Evolutionary conservation across 208 protist genomes (phyloP).

Genomic region (Phytomonas sp.): DNA sequence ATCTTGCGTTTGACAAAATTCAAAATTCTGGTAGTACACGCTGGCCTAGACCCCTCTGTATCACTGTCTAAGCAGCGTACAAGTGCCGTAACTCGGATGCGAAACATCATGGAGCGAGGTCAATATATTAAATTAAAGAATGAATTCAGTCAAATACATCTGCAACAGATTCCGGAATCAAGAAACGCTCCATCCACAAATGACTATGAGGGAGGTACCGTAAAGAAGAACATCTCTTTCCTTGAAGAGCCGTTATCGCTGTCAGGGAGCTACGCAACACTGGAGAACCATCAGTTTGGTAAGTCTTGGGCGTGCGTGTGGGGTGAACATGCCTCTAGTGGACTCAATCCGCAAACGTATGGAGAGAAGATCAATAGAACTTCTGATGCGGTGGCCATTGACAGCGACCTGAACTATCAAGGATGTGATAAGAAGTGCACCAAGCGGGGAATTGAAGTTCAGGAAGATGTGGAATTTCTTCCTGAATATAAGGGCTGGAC

Average conservation of each 20-base stretch:
- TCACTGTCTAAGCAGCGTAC: slow-evolving; percentile 33
- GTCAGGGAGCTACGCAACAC: slow-evolving; percentile 20
- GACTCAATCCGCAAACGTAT: neutral
- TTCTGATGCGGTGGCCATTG: neutral
- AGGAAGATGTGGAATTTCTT: slow-evolving; percentile 13
- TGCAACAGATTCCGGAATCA: neutral
- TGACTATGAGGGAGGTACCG: slow-evolving; percentile 4
- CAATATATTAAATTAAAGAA: slow-evolving; percentile 14
- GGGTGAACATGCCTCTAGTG: slow-evolving; percentile 17
- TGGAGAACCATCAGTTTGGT: slow-evolving; percentile 25
- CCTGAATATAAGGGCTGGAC: slow-evolving; percentile 17
- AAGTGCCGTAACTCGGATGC: slow-evolving; percentile 43
- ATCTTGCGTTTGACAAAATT: slow-evolving; percentile 49
- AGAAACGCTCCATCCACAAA: neutral
- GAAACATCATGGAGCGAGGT: slow-evolving; percentile 26
- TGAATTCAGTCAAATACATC: neutral
- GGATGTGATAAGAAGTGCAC: neutral
- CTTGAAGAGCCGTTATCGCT: slow-evolving; percentile 19
- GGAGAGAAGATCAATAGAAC: neutral
- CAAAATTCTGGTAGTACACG: slow-evolving; percentile 63
- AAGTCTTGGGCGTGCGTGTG: slow-evolving; percentile 42
- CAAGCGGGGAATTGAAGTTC: slow-evolving; percentile 1
- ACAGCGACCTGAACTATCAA: neutral
- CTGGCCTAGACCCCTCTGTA: slow-evolving; percentile 43
- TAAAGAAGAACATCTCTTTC: slow-evolving; percentile 10